Base-by-base conservation (phyloP, 768 basidiomycete genomes). In the Lactifluus subvellereus region DNA sequence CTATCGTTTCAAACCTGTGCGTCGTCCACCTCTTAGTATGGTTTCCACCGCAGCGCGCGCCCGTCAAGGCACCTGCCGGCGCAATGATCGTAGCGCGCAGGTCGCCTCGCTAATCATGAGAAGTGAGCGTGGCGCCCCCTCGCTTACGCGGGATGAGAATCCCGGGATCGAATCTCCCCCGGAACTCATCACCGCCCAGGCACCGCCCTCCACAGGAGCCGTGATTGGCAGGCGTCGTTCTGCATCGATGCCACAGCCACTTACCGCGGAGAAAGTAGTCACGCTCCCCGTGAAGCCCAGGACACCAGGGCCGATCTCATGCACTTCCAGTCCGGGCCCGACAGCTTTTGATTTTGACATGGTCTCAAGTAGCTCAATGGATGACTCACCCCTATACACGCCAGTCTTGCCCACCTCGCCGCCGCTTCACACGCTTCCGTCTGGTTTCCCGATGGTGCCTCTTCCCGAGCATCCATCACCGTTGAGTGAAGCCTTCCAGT, bases 1-100 rank as follows among this genome's bases (percentile, higher is more conserved):
- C 66, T 89, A 89, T 72, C 80, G 80, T 54, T 89, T 83, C 71
- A 77, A 80, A 20, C 88, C 88, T 11, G 72, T 76, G 35, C 68
- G 65, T 43, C 68, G 67, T 48, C 54, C 53, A n/a, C 58, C 57
- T 8, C 37, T 42, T 37, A 61, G 43, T 32, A 2, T n/a, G n/a
- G 10, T 51, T 33, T 8, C 55, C 56, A 40, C 30, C 27, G n/a
- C 48, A 14, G 13, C 33, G 8, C 66, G 51, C 32, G 47, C 43
- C 40, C 57, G 58, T 35, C 11, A 10, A 11, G 37, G 33, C 37
- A 42, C 49, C n/a, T 37, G 20, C 22, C 51, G 54, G 47, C 56
- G 65, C 48, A 66, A 54, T 22, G 63, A 59, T 40, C 62, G 66
- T n/a, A 49, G 65, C 47, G 56, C 55, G 8, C 61, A 54, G 47